Conservation (phyloP, 2,329 filamentous ascomycete species). For the Fusarium sp. region DNA sequence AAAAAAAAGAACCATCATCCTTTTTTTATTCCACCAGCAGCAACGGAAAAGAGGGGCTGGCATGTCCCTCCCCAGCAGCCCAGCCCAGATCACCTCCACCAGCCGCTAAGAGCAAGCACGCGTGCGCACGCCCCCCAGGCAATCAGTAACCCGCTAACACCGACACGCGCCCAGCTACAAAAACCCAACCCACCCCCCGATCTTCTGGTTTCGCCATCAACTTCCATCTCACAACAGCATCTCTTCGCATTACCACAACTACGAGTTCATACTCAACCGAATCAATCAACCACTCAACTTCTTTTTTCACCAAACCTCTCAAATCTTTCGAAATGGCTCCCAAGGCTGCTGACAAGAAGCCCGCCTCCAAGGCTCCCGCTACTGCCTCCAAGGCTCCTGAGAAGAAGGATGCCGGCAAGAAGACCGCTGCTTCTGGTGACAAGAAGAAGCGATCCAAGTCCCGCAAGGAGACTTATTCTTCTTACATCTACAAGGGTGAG, state of each 20-base stretch:
- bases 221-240: constrained; percentile 54
- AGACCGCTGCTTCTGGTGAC: constrained; percentile 94
- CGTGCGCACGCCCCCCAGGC: constrained; percentile 45
- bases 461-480: constrained; percentile 99
- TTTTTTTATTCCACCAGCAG: constrained; percentile 35
- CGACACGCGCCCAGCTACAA: constrained; percentile 70
- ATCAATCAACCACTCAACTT: constrained; percentile 10
- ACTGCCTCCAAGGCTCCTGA: constrained; percentile 78
- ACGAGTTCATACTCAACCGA: constrained; percentile 34
- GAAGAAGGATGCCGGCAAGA: constrained; percentile 99
- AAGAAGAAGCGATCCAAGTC: constrained; percentile 99
- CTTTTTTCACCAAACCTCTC: constrained; percentile 22
- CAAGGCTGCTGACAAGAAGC: constrained; percentile 99
- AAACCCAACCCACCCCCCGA: constrained; percentile 66
- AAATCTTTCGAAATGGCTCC: constrained; percentile 79
- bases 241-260: constrained; percentile 48
- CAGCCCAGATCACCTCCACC: constrained; percentile 38
- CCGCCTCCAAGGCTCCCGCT: constrained; percentile 93
- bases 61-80: constrained; percentile 31
- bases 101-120: constrained; percentile 36
- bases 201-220: constrained; percentile 61
- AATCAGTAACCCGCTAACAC: constrained; percentile 70
- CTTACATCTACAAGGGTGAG: constrained; percentile 99
- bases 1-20: constrained; percentile 40
- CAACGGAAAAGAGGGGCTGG: constrained; percentile 36